Conservation (phyloP, 495 filamentous ascomycete genomes). For the Extremus antarcticus region DNA sequence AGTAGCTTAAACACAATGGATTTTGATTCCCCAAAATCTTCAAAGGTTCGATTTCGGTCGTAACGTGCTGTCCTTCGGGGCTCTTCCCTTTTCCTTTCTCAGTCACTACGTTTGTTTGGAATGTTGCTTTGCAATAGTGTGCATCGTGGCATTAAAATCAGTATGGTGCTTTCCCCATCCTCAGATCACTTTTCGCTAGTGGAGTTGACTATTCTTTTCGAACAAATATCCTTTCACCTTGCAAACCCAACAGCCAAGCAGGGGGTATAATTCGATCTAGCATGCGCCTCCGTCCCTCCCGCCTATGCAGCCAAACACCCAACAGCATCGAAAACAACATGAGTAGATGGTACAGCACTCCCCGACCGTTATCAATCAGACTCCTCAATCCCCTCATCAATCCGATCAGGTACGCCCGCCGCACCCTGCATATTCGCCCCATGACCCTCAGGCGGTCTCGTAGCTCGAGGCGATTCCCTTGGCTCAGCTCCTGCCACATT, state of each 20-base stretch:
- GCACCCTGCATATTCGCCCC: constrained; percentile 19
- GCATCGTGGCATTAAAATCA: no score
- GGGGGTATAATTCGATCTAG: not conserved
- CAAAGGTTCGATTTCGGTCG: not conserved
- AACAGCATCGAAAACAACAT: no score
- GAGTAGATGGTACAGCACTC: not conserved
- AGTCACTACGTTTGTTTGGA: no score
- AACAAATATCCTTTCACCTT: no score
- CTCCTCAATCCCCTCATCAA: constrained; percentile 32
- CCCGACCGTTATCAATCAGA: constrained; percentile 9
- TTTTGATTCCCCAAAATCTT: no score
- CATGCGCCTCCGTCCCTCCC: not conserved
- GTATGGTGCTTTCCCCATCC: no score
- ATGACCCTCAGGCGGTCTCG: constrained; percentile 15
- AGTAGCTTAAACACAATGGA: not conserved
- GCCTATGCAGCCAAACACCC: not conserved
- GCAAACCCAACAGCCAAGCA: no score
- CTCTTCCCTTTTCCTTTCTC: not conserved
- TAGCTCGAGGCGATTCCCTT: constrained; percentile 3
- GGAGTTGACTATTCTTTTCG: no score
- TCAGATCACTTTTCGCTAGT: no score
- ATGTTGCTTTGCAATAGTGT: no score
- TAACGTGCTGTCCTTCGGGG: not conserved
- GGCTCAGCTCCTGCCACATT: not conserved
- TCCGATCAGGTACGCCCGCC: constrained; percentile 25